Percentiles rank a stretch among this genome's conserved stretches.
These are phyloP conservation scores for Leccinum subtestaceum DNA, from an alignment of 768 basidiomycete genomes.

Conservation along the genomic window DNA sequence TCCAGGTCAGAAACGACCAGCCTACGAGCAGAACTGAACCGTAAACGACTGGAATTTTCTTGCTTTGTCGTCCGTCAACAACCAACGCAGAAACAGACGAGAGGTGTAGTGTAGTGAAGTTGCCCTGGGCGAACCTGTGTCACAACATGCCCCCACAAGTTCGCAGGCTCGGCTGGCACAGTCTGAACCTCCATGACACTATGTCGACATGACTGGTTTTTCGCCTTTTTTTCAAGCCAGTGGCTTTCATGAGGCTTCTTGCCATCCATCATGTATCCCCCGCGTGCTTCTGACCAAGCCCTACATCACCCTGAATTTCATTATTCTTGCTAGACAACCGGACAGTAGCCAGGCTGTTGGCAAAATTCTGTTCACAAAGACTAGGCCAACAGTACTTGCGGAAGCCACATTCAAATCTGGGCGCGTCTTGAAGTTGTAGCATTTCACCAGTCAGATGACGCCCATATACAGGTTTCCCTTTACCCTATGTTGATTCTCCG, in stretches of 20 bases:
- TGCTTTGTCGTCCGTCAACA: conserved; percentile 35
- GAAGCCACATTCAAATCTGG: neutral
- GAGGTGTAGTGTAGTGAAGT: conserved; percentile 8
- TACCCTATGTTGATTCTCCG: neutral
- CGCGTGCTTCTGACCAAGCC: neutral
- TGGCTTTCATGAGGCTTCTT: no score
- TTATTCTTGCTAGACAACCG: no score
- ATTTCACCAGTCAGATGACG: no score
- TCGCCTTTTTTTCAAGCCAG: no score
- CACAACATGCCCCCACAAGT: conserved; percentile 19
- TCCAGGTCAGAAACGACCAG: conserved; percentile 31
- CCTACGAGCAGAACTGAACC: conserved; percentile 28
- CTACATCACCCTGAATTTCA: no score
- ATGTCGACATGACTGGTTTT: no score
- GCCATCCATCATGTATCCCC: neutral
- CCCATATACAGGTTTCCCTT: neutral
- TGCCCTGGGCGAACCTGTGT: conserved; percentile 7
- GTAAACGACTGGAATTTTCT: conserved; percentile 25
- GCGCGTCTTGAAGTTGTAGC: no score
- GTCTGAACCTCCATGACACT: conserved; percentile 28
- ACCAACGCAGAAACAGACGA: conserved; percentile 33
- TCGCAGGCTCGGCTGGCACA: conserved; percentile 30
- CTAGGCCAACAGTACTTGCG: no score
- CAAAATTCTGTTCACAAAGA: no score
- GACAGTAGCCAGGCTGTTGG: no score